These are phyloP conservation scores for Penicillium turbatum DNA, from an alignment of 495 filamentous ascomycete genomes.

Conservation along the genomic window DNA sequence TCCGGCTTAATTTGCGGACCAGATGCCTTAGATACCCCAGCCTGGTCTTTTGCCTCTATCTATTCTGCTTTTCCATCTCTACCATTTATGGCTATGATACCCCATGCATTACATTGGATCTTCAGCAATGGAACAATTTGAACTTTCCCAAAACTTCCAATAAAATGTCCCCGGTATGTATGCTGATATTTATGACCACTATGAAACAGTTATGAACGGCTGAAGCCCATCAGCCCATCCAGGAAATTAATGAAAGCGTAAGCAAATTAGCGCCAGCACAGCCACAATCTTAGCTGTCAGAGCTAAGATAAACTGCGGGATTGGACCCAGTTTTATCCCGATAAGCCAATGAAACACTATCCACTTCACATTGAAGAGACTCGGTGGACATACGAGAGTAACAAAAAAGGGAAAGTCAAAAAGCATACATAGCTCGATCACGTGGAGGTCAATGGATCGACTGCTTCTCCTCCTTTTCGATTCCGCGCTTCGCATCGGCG, in stretches of 20 bases:
- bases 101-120: not conserved
- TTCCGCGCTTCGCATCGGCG: not conserved
- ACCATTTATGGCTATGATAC: not conserved
- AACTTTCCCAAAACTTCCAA: not conserved
- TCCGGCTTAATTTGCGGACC: not conserved
- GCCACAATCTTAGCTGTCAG: slow-evolving; percentile 9
- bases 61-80: not conserved
- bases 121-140: not conserved
- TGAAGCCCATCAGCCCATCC: too few relatives aligned
- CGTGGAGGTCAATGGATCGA: slow-evolving; percentile 1
- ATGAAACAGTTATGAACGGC: not conserved
- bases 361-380: not conserved
- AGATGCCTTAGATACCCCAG: not conserved
- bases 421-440: not conserved
- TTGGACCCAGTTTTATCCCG: slow-evolving; percentile 1
- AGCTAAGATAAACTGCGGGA: slow-evolving; percentile 7
- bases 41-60: not conserved
- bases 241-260: slow-evolving; percentile 1
- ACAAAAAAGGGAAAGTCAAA: not conserved
- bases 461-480: not conserved
- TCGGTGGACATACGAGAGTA: not conserved
- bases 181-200: not conserved
- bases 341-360: not conserved
- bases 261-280: slow-evolving; percentile 5
- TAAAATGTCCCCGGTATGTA: not conserved